Evolutionary conservation across 164 flowering plant species (phyloP), one percentile per base, ranked within the genome.

Genomic region (Tinospora cordifolia): DNA sequence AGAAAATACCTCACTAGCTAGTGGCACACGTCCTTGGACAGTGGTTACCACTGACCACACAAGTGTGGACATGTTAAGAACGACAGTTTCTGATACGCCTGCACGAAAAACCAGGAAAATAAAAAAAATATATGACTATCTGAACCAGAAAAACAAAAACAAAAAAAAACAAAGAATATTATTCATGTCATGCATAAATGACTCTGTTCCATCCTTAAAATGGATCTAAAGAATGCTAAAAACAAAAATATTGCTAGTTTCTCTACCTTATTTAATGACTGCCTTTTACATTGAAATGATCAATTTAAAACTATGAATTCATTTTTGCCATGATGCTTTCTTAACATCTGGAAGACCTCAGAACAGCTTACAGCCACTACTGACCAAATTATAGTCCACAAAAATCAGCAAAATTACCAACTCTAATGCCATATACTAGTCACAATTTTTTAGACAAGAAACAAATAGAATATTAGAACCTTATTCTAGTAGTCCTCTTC

Each of bases 21-120:
- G 76, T 57, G 99, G 93, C 65, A 89, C 91, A 72, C 97, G 97
- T 26, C 99, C 97, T 84, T 90, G 80, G 68, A 89, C 93, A 60
- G 87, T 79, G 47, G 97, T 92, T 66, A 94, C 91, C 62, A 90
- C 88, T 21, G 98, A 95, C 99, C 99, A 95, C 21, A 78, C 87
- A 76, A 91, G 85, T 9, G 98, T 92, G 36, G 96, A 88, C 98
- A 92, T 95, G 83, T 92, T 95, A 22, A 95, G 89, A 67, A 88
- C 96, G 75, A 87, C 84, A 74, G 97, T 92, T 78, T 91, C 97
- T 0, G 97, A 88, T 57, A 74, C 97, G 49, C 99, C 99, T 94
- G 91, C 74, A 76, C 72, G 13, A 66, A 59, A 67, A 73, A 36
- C 54, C 63, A 44, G 10, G 14, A 72, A n/a, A n/a, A n/a, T n/a